Percentiles rank a stretch among this genome's conserved stretches.
These are phyloP conservation scores for Mycosphaerella sp. DNA, from an alignment of 2,329 filamentous ascomycete species.

Conservation along the genomic window DNA sequence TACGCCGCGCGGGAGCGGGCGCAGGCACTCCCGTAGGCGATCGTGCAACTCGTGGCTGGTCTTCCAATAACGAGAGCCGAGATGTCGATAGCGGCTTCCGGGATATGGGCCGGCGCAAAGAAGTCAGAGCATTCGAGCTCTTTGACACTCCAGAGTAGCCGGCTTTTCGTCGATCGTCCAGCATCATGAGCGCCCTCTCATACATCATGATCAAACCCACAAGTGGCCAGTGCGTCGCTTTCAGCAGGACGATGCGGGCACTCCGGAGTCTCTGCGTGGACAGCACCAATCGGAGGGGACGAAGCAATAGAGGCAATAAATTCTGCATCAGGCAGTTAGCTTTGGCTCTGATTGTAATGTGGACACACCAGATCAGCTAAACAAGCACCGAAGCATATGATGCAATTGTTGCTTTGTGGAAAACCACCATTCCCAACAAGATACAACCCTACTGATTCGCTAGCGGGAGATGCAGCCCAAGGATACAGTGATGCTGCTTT, in stretches of 20 bases:
- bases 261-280: conserved; percentile 59
- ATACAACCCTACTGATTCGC: conserved; percentile 18
- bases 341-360: not conserved
- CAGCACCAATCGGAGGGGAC: conserved; percentile 64
- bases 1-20: conserved; percentile 1
- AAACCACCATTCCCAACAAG: conserved; percentile 19
- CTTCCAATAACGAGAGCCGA: conserved; percentile 16
- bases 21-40: conserved; percentile 14
- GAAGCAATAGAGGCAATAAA: conserved; percentile 65
- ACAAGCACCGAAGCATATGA: conserved; percentile 1
- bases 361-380: conserved; percentile 1
- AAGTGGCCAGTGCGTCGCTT: conserved; percentile 59
- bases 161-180: conserved; percentile 16
- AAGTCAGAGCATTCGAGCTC: conserved; percentile 15
- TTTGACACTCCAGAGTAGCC: conserved; percentile 15
- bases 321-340: conserved; percentile 46
- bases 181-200: conserved; percentile 43
- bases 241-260: conserved; percentile 53
- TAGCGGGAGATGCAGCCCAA: not conserved
- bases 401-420: conserved; percentile 15
- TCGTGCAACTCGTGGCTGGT: conserved; percentile 19
- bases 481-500: conserved; percentile 1
- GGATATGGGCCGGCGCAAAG: conserved; percentile 19
- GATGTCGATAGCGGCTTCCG: conserved; percentile 16
- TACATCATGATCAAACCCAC: conserved; percentile 64